These are phyloP conservation scores for Darksidea phi DNA, from an alignment of 495 filamentous ascomycete species.

Conservation along the genomic window DNA sequence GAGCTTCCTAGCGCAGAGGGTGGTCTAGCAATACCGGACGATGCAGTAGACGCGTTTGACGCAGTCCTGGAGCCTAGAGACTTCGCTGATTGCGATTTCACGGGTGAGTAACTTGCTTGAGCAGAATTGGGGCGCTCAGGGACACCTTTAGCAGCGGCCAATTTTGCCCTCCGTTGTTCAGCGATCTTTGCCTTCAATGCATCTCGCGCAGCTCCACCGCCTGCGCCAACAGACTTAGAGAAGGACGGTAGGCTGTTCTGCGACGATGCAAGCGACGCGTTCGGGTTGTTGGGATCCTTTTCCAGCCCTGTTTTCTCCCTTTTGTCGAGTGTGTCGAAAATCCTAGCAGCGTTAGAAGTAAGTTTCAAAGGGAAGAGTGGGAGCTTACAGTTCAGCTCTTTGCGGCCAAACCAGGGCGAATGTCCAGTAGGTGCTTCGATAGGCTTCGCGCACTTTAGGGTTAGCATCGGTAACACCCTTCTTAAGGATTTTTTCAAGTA, in stretches of 20 bases:
- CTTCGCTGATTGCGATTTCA: constrained; percentile 47
- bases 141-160: constrained; percentile 57
- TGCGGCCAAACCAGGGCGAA: constrained; percentile 76
- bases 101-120: constrained; percentile 63
- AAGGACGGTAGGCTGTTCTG: constrained; percentile 44
- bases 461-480: constrained; percentile 85
- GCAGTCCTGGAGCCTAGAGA: constrained; percentile 33
- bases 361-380: not conserved
- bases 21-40: constrained; percentile 29
- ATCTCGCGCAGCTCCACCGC: constrained; percentile 52
- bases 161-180: constrained; percentile 69
- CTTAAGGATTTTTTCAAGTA: constrained; percentile 83
- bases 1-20: constrained; percentile 32
- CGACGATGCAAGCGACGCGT: constrained; percentile 47
- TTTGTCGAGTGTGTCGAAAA: constrained; percentile 70
- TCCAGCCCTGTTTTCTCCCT: constrained; percentile 72
- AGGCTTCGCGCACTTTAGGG: constrained; percentile 77
- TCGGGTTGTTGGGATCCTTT: constrained; percentile 78
- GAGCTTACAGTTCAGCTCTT: constrained; percentile 66
- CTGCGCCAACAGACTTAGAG: constrained; percentile 48
- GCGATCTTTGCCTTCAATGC: constrained; percentile 77
- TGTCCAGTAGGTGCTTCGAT: constrained; percentile 80
- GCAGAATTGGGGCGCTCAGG: constrained; percentile 73
- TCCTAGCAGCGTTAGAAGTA: constrained; percentile 50
- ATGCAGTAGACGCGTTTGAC: constrained; percentile 34